Base-by-base conservation (phyloP, 1,139 yeast species). In the Lodderomyces oxycetoniae region DNA sequence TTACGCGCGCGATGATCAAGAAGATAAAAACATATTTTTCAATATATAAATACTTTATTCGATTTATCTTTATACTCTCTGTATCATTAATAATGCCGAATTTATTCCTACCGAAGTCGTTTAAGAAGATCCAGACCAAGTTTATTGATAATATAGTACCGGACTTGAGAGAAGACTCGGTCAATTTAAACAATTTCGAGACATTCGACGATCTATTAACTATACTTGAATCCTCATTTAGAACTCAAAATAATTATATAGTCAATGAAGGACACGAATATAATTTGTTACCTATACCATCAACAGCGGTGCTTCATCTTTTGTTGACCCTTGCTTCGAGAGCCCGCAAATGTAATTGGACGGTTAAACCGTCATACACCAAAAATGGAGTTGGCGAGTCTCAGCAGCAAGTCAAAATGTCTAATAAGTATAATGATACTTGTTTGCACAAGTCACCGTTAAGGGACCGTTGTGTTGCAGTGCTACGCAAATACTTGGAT, bases 321-420 rank as follows among this genome's bases (percentile, higher is more conserved):
- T 39, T 66, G 15, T 37, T 64, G 16, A 62, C 71, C 0, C 34
- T 64, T 22, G 58, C 61, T 1, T 49, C 61, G 0, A 44, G 67
- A 33, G 38, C 49, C 17, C 51, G 60, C 4, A 44, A 43, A 5
- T 47, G 50, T 20, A 61, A 60, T 37, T 59, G 55, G 54, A 47
- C 58, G 5, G 43, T 44, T 6, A 21, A 25, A 5, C 26, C 11
- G 14, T 28, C 30, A 33, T 26, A 11, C 2, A n/a, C 25, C 9
- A 33, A 49, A 30, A 52, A 46, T 9, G 52, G 37, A 4, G 40
- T 55, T 10, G 39, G 39, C 1, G 43, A 55, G n/a, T 43, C 55
- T 3, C 40, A 48, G 8, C 48, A 49, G 15, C 52, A 48, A 30
- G 40, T 52, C 25, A 46, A 43, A 27, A 6, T 10, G 12, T 24